Percentiles rank a stretch among this genome's conserved stretches.
phyloP scores from a whole-genome alignment of 73 alveolate species.

The Paramecium biaurelia region DNA sequence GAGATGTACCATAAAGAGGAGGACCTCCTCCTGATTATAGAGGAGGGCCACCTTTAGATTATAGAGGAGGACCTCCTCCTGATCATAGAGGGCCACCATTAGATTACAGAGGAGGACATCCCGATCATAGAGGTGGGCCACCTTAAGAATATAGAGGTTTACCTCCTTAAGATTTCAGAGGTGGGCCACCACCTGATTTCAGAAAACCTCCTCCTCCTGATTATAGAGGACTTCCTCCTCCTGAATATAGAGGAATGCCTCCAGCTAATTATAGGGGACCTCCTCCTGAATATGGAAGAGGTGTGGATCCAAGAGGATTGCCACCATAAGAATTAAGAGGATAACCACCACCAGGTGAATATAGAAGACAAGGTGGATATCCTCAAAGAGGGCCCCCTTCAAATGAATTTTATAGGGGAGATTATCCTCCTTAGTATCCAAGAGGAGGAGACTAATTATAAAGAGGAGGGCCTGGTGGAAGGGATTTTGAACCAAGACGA shows the following conservation, averaged over 20 bases:
- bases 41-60: not conserved
- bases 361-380: not conserved
- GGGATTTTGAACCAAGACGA: conserved; percentile 21
- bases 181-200: not conserved
- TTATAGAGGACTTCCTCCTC: not conserved
- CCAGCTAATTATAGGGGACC: not conserved
- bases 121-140: not conserved
- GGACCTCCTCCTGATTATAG: not conserved
- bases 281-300: not conserved
- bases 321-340: not conserved
- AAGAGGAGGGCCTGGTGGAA: conserved; percentile 15
- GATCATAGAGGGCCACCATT: not conserved
- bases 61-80: not conserved
- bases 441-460: not conserved
- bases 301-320: not conserved
- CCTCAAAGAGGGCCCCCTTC: not conserved
- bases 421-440: not conserved
- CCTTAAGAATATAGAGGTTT: not conserved
- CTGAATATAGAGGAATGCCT: not conserved
- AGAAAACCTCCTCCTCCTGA: not conserved
- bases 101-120: not conserved
- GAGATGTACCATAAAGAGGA: not conserved
- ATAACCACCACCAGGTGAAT: not conserved
- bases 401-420: not conserved
- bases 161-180: not conserved